Evolutionary conservation across 345 rosid genomes (phyloP).

Genomic region (Eucalyptus regnans): DNA sequence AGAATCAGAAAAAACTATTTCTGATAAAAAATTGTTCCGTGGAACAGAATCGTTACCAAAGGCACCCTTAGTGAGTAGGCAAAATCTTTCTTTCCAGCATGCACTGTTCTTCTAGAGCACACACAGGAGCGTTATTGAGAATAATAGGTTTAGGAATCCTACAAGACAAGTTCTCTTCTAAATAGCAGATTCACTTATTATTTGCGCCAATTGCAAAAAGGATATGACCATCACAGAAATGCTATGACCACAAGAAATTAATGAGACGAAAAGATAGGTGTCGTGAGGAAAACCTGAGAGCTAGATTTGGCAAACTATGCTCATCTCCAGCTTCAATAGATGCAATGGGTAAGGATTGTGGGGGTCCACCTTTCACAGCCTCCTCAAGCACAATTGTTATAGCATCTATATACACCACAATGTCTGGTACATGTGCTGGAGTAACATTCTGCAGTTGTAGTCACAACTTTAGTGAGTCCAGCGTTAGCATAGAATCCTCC

Average conservation of each 20-base stretch:
- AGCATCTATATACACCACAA: conserved; percentile 75
- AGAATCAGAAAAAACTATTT: no score
- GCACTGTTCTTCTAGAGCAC: neutral
- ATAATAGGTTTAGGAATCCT: neutral
- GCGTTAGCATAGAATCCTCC: neutral
- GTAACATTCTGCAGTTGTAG: conserved; percentile 63
- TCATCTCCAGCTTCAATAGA: conserved; percentile 90
- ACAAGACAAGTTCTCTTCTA: neutral
- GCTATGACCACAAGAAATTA: neutral
- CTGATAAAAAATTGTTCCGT: no score
- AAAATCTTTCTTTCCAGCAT: neutral
- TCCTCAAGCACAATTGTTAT: conserved; percentile 85
- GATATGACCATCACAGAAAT: neutral
- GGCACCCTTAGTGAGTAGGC: neutral
- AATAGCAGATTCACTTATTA: neutral
- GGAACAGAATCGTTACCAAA: no score
- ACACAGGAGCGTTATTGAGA: neutral
- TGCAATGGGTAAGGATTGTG: conserved; percentile 81
- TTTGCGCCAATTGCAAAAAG: neutral
- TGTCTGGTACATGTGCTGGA: conserved; percentile 59
- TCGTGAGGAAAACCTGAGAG: conserved; percentile 49
- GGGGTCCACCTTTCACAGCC: conserved; percentile 58
- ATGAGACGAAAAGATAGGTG: neutral
- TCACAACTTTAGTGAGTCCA: neutral
- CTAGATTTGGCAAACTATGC: conserved; percentile 73